These are phyloP conservation scores for Daldinia loculata DNA, from an alignment of 495 filamentous ascomycete genomes.

Conservation along the genomic window DNA sequence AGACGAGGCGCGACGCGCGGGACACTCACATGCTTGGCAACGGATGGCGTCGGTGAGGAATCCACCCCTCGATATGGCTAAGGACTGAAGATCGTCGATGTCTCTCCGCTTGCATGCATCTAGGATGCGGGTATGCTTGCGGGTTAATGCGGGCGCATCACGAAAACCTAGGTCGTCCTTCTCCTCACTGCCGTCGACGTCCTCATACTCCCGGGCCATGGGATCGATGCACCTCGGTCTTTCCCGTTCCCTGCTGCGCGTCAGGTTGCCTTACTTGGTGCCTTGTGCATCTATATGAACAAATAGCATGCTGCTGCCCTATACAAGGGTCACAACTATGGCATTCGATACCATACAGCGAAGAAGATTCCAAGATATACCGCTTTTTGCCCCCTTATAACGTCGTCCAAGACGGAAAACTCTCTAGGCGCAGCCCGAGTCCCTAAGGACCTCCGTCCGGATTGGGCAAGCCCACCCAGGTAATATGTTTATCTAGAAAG, in stretches of 20 bases:
- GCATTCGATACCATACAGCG: conserved; percentile 32
- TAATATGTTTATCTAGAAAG: neutral
- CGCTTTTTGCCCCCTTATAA: neutral
- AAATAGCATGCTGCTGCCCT: conserved; percentile 32
- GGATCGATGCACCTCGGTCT: conserved; percentile 6
- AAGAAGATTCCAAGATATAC: conserved; percentile 2
- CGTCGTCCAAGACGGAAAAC: neutral
- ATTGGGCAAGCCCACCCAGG: neutral
- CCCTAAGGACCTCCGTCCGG: neutral
- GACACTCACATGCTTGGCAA: conserved; percentile 80
- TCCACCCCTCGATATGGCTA: conserved; percentile 78
- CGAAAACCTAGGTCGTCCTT: conserved; percentile 16
- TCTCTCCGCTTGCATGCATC: conserved; percentile 73
- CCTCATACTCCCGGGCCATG: conserved; percentile 29
- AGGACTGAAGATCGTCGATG: conserved; percentile 65
- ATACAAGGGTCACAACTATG: conserved; percentile 21
- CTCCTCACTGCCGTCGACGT: conserved; percentile 21
- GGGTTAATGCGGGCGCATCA: conserved; percentile 14
- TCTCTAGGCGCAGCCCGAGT: neutral
- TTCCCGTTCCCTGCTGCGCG: conserved; percentile 2
- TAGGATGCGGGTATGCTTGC: conserved; percentile 62
- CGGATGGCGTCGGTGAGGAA: conserved; percentile 83
- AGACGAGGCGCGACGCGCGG: conserved; percentile 16
- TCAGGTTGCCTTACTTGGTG: conserved; percentile 35
- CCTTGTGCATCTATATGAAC: conserved; percentile 24